Evolutionary conservation across 2,329 filamentous ascomycete species (phyloP), one percentile per base, ranked within the genome.

Genomic region (Sclerotinia glacialis): DNA sequence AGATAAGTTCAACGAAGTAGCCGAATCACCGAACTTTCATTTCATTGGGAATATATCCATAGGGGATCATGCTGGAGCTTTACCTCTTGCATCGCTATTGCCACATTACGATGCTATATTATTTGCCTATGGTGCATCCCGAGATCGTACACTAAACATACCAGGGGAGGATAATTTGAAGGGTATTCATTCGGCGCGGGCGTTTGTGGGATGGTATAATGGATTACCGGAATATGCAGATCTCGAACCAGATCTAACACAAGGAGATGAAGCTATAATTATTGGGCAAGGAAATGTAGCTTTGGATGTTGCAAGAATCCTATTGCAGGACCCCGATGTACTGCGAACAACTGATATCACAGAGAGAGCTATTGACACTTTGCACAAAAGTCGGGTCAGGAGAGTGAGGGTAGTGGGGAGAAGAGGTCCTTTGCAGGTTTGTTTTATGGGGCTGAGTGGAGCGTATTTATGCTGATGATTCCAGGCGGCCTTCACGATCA

Each of bases 201-300:
- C 93, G 49, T 97, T 98, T 76, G 95, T 99, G 1, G 95, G 93
- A 23, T 99, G 95, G 95, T 99, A 99, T 78, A 99, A 99, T 77
- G 95, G 95, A 3, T 83, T 97, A 3, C 95, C 95, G 0, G 91
- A 96, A 72, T 91, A 91, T 75, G 85, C 89, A 26, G 78, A 84
- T 72, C 80, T 97, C 9, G 80, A 84, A n/a, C 91, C 93, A 0
- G 85, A 92, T 74, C 83, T 98, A 34, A 85, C 86, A 0, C 81
- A 83, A 12, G 90, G 90, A 0, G 92, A 97, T 61, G 89, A 93
- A 69, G 95, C 92, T 1, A 86, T 97, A 42, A 84, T 99, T 58
- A 88, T 99, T 70, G 95, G 95, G 2, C 94, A 99, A 75, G 95
- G 95, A 21, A 99, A 99, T 78, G 95, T 99, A 11, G 95, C 95